Percentiles rank a stretch among this genome's conserved stretches.
These are phyloP conservation scores for Eucalyptus cloeziana DNA, from an alignment of 345 rosid genomes.

Conservation along the genomic window DNA sequence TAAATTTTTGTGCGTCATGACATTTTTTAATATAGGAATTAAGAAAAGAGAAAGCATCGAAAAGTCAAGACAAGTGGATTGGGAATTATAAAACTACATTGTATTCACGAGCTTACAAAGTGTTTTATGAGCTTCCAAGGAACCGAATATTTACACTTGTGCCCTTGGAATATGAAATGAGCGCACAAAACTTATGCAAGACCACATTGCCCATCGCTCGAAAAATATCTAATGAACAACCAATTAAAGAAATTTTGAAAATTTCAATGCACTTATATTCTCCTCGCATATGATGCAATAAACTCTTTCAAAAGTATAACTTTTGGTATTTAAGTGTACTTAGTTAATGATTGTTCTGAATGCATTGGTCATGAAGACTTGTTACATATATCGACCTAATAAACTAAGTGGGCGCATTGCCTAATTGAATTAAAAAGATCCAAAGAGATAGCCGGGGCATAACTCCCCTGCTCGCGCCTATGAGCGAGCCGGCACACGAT, in stretches of 20 bases:
- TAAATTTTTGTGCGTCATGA: not conserved
- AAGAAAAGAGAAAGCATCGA: not conserved
- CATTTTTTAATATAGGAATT: not conserved
- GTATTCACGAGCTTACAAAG: not conserved
- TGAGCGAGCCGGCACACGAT: not conserved
- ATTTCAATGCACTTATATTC: not conserved
- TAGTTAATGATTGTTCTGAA: not conserved
- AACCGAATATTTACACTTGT: not conserved
- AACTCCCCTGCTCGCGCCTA: not conserved
- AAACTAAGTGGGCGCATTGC: not conserved
- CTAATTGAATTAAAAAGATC: not conserved
- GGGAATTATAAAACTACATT: not conserved
- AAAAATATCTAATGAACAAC: not conserved
- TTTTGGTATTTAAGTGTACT: not conserved
- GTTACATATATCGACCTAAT: not conserved
- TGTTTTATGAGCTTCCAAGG: not conserved
- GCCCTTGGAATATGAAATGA: not conserved
- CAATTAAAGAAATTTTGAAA: not conserved
- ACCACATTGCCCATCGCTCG: not conserved
- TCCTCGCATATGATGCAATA: not conserved
- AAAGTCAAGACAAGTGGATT: not conserved
- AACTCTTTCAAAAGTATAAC: not conserved
- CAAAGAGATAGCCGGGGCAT: not conserved
- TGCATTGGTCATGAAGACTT: not conserved
- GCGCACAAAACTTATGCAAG: not conserved